phyloP scores from a whole-genome alignment of 75 land plant genomes.

The Selaginella tamariscina region DNA sequence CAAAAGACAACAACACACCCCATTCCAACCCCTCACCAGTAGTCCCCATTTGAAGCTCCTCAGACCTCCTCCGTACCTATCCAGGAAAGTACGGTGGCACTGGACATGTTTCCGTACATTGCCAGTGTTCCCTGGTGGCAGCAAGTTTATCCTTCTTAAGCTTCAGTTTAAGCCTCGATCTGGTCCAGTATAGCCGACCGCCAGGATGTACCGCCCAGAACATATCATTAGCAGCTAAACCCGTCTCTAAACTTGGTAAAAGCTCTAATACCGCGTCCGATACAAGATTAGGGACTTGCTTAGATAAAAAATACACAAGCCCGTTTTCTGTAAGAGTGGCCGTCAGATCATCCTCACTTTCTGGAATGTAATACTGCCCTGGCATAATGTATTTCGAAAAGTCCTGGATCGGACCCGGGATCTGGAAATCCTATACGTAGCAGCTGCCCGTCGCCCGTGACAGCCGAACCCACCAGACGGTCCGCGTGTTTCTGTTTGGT shows the following conservation, averaged over 20 bases:
- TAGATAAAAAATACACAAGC: neutral
- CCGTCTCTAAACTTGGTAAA: neutral
- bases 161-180: neutral
- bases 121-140: conserved; percentile 1
- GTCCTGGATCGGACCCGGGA: neutral
- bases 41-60: conserved; percentile 21
- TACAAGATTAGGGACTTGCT: neutral
- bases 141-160: neutral
- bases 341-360: neutral
- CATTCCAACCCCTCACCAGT: conserved; percentile 38
- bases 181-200: neutral
- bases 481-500: neutral
- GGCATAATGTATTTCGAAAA: neutral
- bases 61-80: conserved; percentile 31
- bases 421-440: neutral
- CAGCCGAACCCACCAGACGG: neutral
- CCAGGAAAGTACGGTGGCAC: neutral
- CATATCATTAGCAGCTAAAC: conserved; percentile 23
- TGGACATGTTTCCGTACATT: conserved; percentile 12
- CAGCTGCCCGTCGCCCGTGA: conserved; percentile 3
- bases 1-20: conserved; percentile 37
- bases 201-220: neutral
- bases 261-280: neutral
- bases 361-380: neutral
- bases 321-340: neutral